phyloP scores from a whole-genome alignment of 306 rosid genomes.

The Trichosanthes cucumerina region DNA sequence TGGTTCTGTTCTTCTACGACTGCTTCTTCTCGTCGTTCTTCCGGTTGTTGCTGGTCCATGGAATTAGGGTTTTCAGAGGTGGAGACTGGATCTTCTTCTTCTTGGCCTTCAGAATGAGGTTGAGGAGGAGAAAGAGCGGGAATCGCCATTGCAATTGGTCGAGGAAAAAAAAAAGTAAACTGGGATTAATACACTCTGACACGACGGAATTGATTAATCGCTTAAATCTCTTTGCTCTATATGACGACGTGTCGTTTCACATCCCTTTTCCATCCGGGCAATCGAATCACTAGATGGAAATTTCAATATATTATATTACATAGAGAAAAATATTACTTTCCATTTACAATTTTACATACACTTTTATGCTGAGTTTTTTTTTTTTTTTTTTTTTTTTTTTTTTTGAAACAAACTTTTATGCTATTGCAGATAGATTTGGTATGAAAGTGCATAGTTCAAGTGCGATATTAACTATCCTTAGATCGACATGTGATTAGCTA shows the following conservation, averaged over 20 bases:
- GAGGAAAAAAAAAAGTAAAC: background rate
- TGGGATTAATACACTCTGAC: background rate
- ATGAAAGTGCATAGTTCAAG: no score
- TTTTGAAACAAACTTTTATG: no score
- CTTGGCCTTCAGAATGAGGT: background rate
- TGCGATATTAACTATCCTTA: no score
- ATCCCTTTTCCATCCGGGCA: background rate
- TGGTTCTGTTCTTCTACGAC: background rate
- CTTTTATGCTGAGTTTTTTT: no score
- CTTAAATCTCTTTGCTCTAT: background rate
- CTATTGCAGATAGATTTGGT: no score
- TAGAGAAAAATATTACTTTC: background rate
- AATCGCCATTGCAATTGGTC: constrained; percentile 5
- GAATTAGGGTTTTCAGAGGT: constrained; percentile 19
- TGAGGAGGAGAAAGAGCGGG: background rate
- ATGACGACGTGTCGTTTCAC: background rate
- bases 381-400: no score
- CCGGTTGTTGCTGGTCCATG: constrained; percentile 11
- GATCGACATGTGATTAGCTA: no score
- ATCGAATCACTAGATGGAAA: background rate
- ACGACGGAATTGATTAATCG: background rate
- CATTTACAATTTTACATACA: no score
- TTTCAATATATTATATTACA: background rate
- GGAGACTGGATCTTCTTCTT: constrained; percentile 8
- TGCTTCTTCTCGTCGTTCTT: background rate